These are phyloP conservation scores for Phaeosphaeriaceae sp. DNA, from an alignment of 2,329 filamentous ascomycete species.

Conservation along the genomic window DNA sequence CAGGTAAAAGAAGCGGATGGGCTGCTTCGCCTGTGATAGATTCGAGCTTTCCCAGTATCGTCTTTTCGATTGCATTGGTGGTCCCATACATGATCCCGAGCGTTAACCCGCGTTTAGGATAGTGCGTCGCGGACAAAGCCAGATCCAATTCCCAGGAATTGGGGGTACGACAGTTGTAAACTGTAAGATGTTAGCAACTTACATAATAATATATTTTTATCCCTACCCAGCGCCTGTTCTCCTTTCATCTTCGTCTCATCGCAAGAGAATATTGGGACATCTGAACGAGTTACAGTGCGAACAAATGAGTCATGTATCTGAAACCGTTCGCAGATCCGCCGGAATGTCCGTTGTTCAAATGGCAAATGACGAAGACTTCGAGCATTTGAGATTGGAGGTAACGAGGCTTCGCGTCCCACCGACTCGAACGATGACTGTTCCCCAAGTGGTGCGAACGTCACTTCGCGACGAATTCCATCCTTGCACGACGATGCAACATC, in stretches of 20 bases:
- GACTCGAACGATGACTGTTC: conserved; percentile 3
- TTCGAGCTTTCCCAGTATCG: conserved; percentile 13
- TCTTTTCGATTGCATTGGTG: conserved; percentile 7
- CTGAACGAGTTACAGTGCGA: conserved; percentile 15
- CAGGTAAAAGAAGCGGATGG: conserved; percentile 22
- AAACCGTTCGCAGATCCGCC: conserved; percentile 9
- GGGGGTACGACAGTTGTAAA: conserved; percentile 25
- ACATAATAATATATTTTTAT: neutral
- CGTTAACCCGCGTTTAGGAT: conserved; percentile 9
- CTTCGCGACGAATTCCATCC: conserved; percentile 3
- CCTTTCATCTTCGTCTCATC: conserved; percentile 15
- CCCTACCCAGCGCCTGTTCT: conserved; percentile 16
- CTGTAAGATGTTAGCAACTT: conserved; percentile 8
- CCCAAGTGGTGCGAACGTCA: conserved; percentile 10
- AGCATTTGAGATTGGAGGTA: neutral
- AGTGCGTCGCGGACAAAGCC: conserved; percentile 22
- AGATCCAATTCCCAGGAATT: conserved; percentile 24
- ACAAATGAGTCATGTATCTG: conserved; percentile 20
- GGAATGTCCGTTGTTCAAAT: conserved; percentile 16
- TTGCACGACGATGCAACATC: neutral
- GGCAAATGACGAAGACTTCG: conserved; percentile 12
- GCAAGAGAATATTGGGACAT: conserved; percentile 18
- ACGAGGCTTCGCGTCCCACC: too few relatives aligned
- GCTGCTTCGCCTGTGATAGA: conserved; percentile 10
- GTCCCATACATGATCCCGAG: conserved; percentile 25